Conservation (phyloP, 2,329 filamentous ascomycete species). For the Dryadomyces quercus-mongolicae region DNA sequence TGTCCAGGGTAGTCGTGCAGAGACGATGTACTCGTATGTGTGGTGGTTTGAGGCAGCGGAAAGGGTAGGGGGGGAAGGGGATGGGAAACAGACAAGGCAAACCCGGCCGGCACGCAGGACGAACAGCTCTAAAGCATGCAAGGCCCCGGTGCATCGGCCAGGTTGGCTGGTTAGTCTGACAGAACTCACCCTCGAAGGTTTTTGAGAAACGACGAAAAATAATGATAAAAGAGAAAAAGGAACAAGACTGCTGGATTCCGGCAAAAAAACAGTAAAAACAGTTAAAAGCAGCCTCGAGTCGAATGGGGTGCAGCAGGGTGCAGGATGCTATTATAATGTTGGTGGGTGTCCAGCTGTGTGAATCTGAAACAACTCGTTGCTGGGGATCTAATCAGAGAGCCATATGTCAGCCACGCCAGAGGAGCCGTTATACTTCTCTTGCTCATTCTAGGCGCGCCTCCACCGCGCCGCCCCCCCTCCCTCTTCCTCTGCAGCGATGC, state of each 20-base stretch:
- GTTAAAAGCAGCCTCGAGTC: background rate
- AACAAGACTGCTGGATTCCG: background rate
- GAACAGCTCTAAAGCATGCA: background rate
- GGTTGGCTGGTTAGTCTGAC: background rate
- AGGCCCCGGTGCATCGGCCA: background rate
- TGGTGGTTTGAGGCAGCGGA: constrained; percentile 1
- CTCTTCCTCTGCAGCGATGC: background rate
- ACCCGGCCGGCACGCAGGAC: background rate
- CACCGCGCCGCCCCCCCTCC: background rate
- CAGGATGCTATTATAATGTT: constrained; percentile 6
- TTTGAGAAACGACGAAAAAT: background rate
- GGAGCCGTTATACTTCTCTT: constrained; percentile 8
- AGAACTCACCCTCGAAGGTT: background rate
- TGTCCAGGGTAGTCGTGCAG: constrained; percentile 10
- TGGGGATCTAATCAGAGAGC: constrained; percentile 8
- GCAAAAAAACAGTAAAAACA: background rate
- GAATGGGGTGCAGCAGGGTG: constrained; percentile 5
- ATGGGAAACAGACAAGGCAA: background rate
- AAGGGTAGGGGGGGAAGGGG: background rate
- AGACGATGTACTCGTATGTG: background rate
- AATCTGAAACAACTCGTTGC: constrained; percentile 11
- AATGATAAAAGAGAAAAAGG: constrained; percentile 1
- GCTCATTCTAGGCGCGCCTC: background rate
- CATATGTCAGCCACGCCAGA: constrained; percentile 8
- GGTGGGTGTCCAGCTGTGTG: constrained; percentile 5